phyloP scores from a whole-genome alignment of 2,329 filamentous ascomycete species.

The Hansfordia pulvinata region DNA sequence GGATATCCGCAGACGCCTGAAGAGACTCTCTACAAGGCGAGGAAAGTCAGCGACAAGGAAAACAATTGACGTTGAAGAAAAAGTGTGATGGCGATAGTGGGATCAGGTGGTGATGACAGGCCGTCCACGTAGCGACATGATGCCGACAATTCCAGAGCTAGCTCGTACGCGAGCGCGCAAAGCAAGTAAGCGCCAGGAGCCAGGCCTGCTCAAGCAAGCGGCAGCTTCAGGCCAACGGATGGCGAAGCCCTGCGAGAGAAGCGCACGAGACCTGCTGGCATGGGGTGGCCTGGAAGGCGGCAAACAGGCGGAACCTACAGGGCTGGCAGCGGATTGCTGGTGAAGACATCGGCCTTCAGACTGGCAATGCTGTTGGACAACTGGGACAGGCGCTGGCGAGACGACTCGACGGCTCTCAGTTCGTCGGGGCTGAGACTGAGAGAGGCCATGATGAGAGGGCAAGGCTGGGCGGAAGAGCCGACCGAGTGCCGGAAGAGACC shows the following conservation, averaged over 20 bases:
- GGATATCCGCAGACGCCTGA: slow-evolving; percentile 57
- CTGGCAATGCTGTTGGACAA: slow-evolving; percentile 56
- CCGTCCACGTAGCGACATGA: no score
- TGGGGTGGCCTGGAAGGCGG: no score
- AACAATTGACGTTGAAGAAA: neutral
- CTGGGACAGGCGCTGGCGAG: slow-evolving; percentile 53
- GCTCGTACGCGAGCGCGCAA: no score
- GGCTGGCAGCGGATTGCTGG: slow-evolving; percentile 51
- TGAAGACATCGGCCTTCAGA: slow-evolving; percentile 43
- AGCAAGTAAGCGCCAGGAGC: no score
- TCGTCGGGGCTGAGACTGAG: slow-evolving; percentile 44
- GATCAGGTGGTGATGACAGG: no score
- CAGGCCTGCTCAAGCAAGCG: no score
- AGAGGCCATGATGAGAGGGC: slow-evolving; percentile 18
- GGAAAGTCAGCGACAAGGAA: slow-evolving; percentile 1
- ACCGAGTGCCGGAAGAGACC: neutral
- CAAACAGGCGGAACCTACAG: slow-evolving; percentile 32
- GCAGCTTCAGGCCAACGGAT: no score
- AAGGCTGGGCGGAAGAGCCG: neutral
- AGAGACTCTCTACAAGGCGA: slow-evolving; percentile 46
- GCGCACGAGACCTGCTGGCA: no score
- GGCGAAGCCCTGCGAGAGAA: no score
- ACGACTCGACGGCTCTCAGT: slow-evolving; percentile 57
- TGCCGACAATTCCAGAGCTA: no score
- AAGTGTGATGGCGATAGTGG: no score